Evolutionary conservation across 2,329 filamentous ascomycete species (phyloP).

Genomic region (Aspergillus latus): DNA sequence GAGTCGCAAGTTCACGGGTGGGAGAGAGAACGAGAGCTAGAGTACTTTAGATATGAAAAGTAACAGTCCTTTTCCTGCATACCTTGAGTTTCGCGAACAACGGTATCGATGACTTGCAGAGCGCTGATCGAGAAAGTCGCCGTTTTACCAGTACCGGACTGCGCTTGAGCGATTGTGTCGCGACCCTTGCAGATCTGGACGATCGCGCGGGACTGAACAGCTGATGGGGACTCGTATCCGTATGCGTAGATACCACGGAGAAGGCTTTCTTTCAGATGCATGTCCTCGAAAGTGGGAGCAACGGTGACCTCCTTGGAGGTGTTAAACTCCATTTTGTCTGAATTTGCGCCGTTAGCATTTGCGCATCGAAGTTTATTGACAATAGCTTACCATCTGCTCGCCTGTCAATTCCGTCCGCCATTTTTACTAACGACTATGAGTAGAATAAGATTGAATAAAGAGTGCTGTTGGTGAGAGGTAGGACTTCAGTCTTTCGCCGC

Average conservation of each 20-base stretch:
- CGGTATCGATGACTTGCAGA: conserved; percentile 92
- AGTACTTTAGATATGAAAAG: conserved; percentile 4
- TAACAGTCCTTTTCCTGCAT: conserved; percentile 17
- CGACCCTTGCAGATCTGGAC: conserved; percentile 99
- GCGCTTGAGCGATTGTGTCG: conserved; percentile 96
- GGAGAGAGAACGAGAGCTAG: conserved; percentile 87
- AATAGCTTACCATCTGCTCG: conserved; percentile 66
- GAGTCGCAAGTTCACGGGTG: conserved; percentile 92
- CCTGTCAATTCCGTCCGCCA: conserved; percentile 92
- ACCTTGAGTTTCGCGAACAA: conserved; percentile 83
- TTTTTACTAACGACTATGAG: conserved; percentile 48
- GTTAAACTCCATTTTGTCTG: conserved; percentile 93
- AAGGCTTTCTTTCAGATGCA: conserved; percentile 97
- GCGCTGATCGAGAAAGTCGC: conserved; percentile 96
- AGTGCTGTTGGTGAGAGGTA: conserved; percentile 13
- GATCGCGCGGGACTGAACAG: conserved; percentile 95
- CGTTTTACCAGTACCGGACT: conserved; percentile 95
- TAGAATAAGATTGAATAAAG: conserved; percentile 10
- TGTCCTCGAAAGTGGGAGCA: conserved; percentile 88
- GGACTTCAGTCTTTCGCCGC: conserved; percentile 10
- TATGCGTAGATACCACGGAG: conserved; percentile 97
- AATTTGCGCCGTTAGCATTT: conserved; percentile 29
- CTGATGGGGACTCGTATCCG: conserved; percentile 96
- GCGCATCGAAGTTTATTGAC: neutral
- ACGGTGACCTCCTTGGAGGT: conserved; percentile 96